Conservation (phyloP, 108 stramenopile species). For the Phaeodactylum tricornutum region DNA sequence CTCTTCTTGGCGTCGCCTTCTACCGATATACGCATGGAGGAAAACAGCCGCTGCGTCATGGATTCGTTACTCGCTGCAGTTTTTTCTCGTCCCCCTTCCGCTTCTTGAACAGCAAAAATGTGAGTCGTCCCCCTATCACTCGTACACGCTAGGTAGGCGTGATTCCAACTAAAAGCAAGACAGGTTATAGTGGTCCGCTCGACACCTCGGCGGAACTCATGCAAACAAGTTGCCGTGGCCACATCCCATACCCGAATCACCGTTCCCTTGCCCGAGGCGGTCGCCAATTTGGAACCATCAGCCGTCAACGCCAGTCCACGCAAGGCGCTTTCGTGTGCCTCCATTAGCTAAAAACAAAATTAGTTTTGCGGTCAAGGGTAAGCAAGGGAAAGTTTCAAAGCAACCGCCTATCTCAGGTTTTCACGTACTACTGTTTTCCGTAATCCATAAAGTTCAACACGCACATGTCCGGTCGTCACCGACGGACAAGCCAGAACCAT, state of each 20-base stretch:
- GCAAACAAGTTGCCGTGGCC: constrained; percentile 33
- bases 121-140: constrained; percentile 96
- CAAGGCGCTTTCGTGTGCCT: constrained; percentile 91
- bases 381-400: too few relatives aligned
- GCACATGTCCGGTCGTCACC: constrained; percentile 80
- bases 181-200: constrained; percentile 88
- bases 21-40: constrained; percentile 21
- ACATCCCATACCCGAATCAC: constrained; percentile 93
- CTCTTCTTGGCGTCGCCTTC: constrained; percentile 44
- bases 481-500: constrained; percentile 95
- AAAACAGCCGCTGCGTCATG: constrained; percentile 10
- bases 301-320: constrained; percentile 74
- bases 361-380: too few relatives aligned
- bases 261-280: constrained; percentile 90
- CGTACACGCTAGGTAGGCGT: constrained; percentile 83
- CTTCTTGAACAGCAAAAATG: constrained; percentile 62
- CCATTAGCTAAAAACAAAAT: constrained; percentile 44
- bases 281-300: constrained; percentile 85
- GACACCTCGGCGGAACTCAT: constrained; percentile 92
- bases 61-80: constrained; percentile 10
- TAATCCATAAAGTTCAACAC: constrained; percentile 91
- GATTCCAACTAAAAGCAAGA: constrained; percentile 78
- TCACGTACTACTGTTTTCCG: constrained; percentile 74
- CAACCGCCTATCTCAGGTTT: too few relatives aligned
- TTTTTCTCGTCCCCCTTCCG: constrained; percentile 9